Conservation (phyloP, 345 rosid species). For the Aquilaria malaccensis region DNA sequence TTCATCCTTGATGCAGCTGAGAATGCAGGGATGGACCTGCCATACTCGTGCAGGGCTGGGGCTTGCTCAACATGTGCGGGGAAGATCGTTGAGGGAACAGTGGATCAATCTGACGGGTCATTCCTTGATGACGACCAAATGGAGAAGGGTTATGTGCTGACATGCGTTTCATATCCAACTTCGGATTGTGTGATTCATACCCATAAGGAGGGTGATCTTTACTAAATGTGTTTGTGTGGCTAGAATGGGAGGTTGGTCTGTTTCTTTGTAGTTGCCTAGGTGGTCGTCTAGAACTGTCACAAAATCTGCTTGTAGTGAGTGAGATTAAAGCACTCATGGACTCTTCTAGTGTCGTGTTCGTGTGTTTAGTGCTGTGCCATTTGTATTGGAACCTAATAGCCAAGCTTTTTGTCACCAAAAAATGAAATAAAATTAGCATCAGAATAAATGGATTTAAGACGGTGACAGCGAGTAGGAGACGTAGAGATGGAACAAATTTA, state of each 20-base stretch:
- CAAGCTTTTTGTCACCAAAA: too few species aligned
- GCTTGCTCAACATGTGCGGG: slow-evolving; percentile 90
- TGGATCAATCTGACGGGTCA: slow-evolving; percentile 81
- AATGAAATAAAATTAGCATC: too few species aligned
- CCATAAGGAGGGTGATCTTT: slow-evolving; percentile 74
- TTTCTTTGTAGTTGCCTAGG: too few species aligned
- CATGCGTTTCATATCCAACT: slow-evolving; percentile 67
- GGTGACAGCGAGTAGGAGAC: too few species aligned
- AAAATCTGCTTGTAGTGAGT: not conserved
- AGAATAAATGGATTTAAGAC: too few species aligned
- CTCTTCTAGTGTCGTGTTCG: not conserved
- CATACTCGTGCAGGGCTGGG: slow-evolving; percentile 89
- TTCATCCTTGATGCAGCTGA: slow-evolving; percentile 86
- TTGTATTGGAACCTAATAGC: not conserved
- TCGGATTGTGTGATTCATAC: slow-evolving; percentile 78
- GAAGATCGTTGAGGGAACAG: slow-evolving; percentile 49
- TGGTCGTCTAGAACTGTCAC: slow-evolving; percentile 2
- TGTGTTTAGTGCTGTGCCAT: not conserved
- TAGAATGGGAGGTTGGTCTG: not conserved
- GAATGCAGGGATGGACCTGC: slow-evolving; percentile 69
- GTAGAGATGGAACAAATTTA: not conserved
- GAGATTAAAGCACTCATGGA: not conserved
- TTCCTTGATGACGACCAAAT: slow-evolving; percentile 63
- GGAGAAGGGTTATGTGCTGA: slow-evolving; percentile 53
- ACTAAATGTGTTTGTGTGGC: slow-evolving; percentile 15